A percentile compares a stretch with the other conserved stretches of the same genome.
phyloP scores from a whole-genome alignment of 495 filamentous ascomycete genomes.

The Podospora appendiculata region DNA sequence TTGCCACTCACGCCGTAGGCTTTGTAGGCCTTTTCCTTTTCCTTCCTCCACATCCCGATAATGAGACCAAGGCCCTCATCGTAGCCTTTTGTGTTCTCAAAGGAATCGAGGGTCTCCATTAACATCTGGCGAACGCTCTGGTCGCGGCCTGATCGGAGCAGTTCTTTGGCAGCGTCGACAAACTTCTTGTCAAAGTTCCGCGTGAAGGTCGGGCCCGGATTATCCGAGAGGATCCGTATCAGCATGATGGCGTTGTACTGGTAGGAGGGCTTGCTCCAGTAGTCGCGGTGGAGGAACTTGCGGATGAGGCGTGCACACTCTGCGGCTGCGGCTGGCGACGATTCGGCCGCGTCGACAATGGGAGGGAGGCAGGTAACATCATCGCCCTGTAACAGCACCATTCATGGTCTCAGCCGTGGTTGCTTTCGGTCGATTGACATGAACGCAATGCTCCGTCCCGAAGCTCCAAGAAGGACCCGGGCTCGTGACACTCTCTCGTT shows the following conservation, averaged over 20 bases:
- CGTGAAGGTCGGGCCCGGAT: slow-evolving; percentile 84
- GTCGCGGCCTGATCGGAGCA: slow-evolving; percentile 66
- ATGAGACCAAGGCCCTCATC: slow-evolving; percentile 65
- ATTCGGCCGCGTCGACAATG: slow-evolving; percentile 93
- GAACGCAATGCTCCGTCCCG: background rate
- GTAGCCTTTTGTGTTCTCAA: slow-evolving; percentile 57
- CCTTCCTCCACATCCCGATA: slow-evolving; percentile 81
- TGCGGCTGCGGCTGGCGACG: slow-evolving; percentile 73
- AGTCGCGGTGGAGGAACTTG: slow-evolving; percentile 68
- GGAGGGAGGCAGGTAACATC: slow-evolving; percentile 89
- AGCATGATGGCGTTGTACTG: slow-evolving; percentile 99
- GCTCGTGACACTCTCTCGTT: background rate
- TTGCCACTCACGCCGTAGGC: slow-evolving; percentile 27
- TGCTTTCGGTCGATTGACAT: background rate
- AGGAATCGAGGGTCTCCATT: slow-evolving; percentile 71
- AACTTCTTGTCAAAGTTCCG: slow-evolving; percentile 80
- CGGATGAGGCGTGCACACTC: slow-evolving; percentile 71
- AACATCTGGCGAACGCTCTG: slow-evolving; percentile 74
- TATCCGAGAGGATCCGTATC: slow-evolving; percentile 82
- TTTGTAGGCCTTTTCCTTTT: slow-evolving; percentile 58
- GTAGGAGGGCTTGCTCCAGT: slow-evolving; percentile 49
- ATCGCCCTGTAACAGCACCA: slow-evolving; percentile 48
- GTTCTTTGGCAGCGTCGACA: slow-evolving; percentile 61
- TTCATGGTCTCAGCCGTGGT: background rate
- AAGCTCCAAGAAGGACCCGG: too few relatives aligned